Evolutionary conservation across 2,329 filamentous ascomycete species (phyloP).

Genomic region (Leptographium procerum): DNA sequence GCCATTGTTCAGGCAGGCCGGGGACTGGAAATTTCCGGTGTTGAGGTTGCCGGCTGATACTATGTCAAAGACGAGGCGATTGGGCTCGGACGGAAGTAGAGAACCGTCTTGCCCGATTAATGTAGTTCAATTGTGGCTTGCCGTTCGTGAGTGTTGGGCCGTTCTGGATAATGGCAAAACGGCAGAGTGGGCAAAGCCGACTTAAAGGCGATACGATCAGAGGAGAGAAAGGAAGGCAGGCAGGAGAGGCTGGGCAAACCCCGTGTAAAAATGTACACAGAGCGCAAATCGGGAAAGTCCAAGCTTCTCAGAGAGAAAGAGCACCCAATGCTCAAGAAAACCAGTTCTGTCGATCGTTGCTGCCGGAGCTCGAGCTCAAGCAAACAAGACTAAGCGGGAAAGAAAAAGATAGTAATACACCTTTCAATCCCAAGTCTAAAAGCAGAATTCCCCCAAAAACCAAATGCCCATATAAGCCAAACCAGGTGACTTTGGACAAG

Average conservation of each 20-base stretch:
- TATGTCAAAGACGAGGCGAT: too few species aligned
- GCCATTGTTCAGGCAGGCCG: neutral
- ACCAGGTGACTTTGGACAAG: neutral
- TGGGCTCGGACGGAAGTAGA: neutral
- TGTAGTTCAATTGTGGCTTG: neutral
- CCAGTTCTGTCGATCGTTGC: neutral
- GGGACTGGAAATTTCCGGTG: neutral
- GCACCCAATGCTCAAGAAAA: neutral
- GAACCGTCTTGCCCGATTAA: neutral
- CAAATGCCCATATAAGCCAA: neutral
- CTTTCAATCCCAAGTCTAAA: neutral
- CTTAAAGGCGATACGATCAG: too few species aligned
- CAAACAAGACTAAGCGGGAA: neutral
- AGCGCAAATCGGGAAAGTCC: neutral
- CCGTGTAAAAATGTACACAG: too few species aligned
- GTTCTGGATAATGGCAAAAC: too few species aligned
- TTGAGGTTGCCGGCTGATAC: too few species aligned
- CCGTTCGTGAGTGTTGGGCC: too few species aligned
- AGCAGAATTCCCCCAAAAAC: neutral
- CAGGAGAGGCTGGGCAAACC: too few species aligned
- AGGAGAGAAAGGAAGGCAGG: too few species aligned
- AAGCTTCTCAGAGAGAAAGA: neutral
- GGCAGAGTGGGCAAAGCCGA: too few species aligned
- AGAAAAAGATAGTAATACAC: slow-evolving; percentile 3
- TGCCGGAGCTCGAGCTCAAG: neutral